A percentile compares a stretch with the other conserved stretches of the same genome.
Conservation (phyloP, 805 yeast genomes). For the Torulaspora microellipsoides region DNA sequence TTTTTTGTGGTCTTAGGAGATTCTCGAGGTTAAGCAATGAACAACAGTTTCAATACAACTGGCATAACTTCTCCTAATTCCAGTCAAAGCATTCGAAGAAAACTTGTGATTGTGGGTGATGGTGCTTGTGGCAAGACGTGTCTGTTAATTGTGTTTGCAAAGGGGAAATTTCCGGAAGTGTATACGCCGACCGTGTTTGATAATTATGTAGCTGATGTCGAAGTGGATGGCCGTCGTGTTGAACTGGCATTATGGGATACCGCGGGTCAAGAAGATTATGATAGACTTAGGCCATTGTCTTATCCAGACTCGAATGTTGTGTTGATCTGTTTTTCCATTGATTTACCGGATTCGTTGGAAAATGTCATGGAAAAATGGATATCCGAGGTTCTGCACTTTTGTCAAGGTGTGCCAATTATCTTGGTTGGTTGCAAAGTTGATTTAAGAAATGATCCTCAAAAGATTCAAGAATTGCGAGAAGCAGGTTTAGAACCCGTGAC, state of each 20-base stretch:
- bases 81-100: constrained; percentile 48
- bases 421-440: constrained; percentile 90
- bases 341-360: constrained; percentile 86
- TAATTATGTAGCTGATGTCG: constrained; percentile 96
- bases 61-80: no score
- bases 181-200: constrained; percentile 96
- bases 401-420: constrained; percentile 90
- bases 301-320: constrained; percentile 93
- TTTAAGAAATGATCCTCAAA: constrained; percentile 75
- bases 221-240: constrained; percentile 83
- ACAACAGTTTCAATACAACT: no score
- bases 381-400: constrained; percentile 87
- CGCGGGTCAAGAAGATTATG: constrained; percentile 98
- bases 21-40: no score
- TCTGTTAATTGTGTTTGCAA: constrained; percentile 76
- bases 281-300: constrained; percentile 83
- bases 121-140: constrained; percentile 98
- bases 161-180: constrained; percentile 89
- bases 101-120: constrained; percentile 92
- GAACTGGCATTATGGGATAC: constrained; percentile 97
- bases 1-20: no score
- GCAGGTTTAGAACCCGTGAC: constrained; percentile 78
- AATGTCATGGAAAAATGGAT: constrained; percentile 96
- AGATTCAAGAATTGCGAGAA: constrained; percentile 68
- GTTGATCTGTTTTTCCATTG: constrained; percentile 85